A percentile compares a stretch with the other conserved stretches of the same genome.
These are phyloP conservation scores for Aureobasidium namibiae DNA, from an alignment of 2,329 filamentous ascomycete species.

Conservation along the genomic window DNA sequence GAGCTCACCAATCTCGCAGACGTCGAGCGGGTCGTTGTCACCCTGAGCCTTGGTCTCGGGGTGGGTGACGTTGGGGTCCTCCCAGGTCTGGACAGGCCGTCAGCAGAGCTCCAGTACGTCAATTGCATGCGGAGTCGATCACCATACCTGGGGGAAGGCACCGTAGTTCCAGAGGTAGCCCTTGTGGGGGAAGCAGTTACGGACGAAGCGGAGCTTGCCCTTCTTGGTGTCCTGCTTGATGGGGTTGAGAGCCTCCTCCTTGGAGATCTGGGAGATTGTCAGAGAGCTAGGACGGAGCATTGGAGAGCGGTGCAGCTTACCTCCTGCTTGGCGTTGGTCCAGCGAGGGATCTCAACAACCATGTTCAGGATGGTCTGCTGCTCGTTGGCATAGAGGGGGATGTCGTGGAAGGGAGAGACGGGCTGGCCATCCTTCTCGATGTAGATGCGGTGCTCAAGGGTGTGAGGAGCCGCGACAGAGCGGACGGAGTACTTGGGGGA, in stretches of 20 bases:
- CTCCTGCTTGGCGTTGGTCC: slow-evolving; percentile 99
- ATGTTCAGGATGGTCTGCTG: slow-evolving; percentile 97
- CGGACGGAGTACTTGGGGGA: slow-evolving; percentile 64
- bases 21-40: slow-evolving; percentile 97
- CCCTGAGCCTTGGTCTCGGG: slow-evolving; percentile 99
- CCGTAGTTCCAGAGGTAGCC: slow-evolving; percentile 99
- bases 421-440: slow-evolving; percentile 95
- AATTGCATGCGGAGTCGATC: not conserved
- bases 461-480: slow-evolving; percentile 85
- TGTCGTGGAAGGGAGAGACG: slow-evolving; percentile 95
- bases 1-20: slow-evolving; percentile 98
- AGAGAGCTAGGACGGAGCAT: not conserved
- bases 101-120: not conserved
- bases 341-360: slow-evolving; percentile 98
- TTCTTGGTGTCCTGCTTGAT: slow-evolving; percentile 99
- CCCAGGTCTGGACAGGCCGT: slow-evolving; percentile 68
- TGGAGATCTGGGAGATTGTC: slow-evolving; percentile 67
- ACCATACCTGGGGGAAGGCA: slow-evolving; percentile 86
- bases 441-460: slow-evolving; percentile 93
- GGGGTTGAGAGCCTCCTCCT: slow-evolving; percentile 95
- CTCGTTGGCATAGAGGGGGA: slow-evolving; percentile 94
- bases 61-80: slow-evolving; percentile 92
- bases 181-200: slow-evolving; percentile 99
- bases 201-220: slow-evolving; percentile 97
- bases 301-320: slow-evolving; percentile 45